These are phyloP conservation scores for Pholiota microspora DNA, from an alignment of 768 basidiomycete genomes.

Conservation along the genomic window DNA sequence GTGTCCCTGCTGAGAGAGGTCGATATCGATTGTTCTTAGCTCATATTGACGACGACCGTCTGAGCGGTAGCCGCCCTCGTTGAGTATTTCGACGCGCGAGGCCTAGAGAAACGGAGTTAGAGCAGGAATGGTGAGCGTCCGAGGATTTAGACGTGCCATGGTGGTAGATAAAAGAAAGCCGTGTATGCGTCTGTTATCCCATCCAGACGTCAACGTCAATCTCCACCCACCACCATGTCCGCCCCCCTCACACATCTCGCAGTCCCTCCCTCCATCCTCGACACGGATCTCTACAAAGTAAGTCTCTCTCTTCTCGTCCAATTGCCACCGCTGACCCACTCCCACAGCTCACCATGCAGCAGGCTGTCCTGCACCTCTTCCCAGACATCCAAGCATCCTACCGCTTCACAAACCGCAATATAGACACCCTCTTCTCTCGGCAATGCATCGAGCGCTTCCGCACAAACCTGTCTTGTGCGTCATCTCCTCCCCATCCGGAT, in stretches of 20 bases:
- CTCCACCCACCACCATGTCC: not conserved
- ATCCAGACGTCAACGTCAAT: not conserved
- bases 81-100: slow-evolving; percentile 71
- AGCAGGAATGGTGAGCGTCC: not conserved
- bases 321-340: not conserved
- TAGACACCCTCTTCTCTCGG: slow-evolving; percentile 60
- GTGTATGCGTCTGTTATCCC: slow-evolving; percentile 17
- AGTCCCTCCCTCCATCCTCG: slow-evolving; percentile 64
- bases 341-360: slow-evolving; percentile 89
- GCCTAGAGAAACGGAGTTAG: slow-evolving; percentile 26
- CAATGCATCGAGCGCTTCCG: slow-evolving; percentile 61
- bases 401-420: slow-evolving; percentile 78
- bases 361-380: slow-evolving; percentile 79
- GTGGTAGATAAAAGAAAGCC: slow-evolving; percentile 10
- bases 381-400: slow-evolving; percentile 70
- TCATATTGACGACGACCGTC: slow-evolving; percentile 94
- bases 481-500: slow-evolving; percentile 6
- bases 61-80: slow-evolving; percentile 84
- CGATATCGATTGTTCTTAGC: slow-evolving; percentile 77
- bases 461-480: slow-evolving; percentile 49
- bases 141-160: slow-evolving; percentile 19
- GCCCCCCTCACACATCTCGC: slow-evolving; percentile 29
- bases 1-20: slow-evolving; percentile 67
- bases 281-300: slow-evolving; percentile 95
- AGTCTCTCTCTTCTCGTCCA: not conserved